Base-by-base conservation (phyloP, 83 land plant species). In the Picea mariana region DNA sequence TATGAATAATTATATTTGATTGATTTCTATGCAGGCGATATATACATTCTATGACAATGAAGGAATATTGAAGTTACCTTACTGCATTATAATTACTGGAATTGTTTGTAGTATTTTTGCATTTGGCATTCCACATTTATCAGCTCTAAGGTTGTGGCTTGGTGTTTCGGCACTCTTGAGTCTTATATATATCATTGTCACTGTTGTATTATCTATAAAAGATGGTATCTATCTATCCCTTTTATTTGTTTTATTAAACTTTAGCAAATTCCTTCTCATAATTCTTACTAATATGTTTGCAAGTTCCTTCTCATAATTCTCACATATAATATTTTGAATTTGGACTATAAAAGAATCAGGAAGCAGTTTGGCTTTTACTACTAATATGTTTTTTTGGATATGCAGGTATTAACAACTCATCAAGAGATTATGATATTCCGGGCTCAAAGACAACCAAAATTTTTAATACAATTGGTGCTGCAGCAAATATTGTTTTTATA, bases 401-500 rank as follows among this genome's bases (percentile, higher is more conserved):
- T 18, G 38, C 77, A 90, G 89, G 94, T 81, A 16, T 87, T 4
- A 72, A 79, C 44, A 44, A 81, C 15, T 86, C 86, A 38, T 18
- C 86, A 16, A 85, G 93, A 49, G 95, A 94, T 79, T 94, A 94
- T 64, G 80, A 78, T 21, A 81, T 89, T 49, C 87, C 83, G 23
- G 96, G 91, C 9, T 47, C 91, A 40, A 79, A 31, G 3, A 27
- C 75, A 1, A 71, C 60, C 78, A 89, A 86, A 72, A 80, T 85
- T 4, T 90, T 94, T 67, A 89, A 79, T 67, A 83, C 85, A 3
- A 92, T 94, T 80, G 93, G 92, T 24, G 91, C 96, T 75, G 34
- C 83, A 78, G 91, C 95, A n/a, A 94, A 80, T 77, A 84, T 92
- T 42, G 93, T 90, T 75, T 94, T 94, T 81, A 90, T 88, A 9